These are phyloP conservation scores for Mycena kentingensis DNA, from an alignment of 768 basidiomycete species.

Conservation along the genomic window DNA sequence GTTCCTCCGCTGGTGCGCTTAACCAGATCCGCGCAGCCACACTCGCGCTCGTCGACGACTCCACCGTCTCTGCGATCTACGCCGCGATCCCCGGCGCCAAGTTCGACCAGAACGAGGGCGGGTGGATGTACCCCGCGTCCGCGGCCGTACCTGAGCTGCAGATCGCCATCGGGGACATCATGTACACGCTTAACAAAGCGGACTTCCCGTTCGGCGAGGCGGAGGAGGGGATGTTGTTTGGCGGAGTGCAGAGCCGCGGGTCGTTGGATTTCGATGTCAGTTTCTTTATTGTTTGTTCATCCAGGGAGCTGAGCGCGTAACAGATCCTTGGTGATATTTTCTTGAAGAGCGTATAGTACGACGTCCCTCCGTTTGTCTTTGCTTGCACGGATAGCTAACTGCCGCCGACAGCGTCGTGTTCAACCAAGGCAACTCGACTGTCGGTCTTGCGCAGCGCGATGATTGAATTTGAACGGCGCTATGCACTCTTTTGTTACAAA, in stretches of 20 bases:
- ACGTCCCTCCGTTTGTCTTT: background rate
- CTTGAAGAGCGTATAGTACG: slow-evolving; percentile 24
- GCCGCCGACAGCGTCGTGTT: slow-evolving; percentile 14
- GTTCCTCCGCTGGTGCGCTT: no score
- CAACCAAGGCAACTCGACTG: slow-evolving; percentile 21
- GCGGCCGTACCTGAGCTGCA: slow-evolving; percentile 33
- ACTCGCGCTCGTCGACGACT: slow-evolving; percentile 32
- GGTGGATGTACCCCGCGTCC: slow-evolving; percentile 37
- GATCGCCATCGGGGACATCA: slow-evolving; percentile 36
- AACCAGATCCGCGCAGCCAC: slow-evolving; percentile 10
- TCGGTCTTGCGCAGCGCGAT: slow-evolving; percentile 18
- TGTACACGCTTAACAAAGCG: slow-evolving; percentile 30
- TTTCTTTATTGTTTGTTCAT: background rate
- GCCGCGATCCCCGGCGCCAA: slow-evolving; percentile 36
- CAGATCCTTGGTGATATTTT: slow-evolving; percentile 24
- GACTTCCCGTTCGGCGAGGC: slow-evolving; percentile 29
- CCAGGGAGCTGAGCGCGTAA: background rate
- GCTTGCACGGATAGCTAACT: background rate
- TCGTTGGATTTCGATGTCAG: slow-evolving; percentile 15
- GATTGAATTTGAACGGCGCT: no score
- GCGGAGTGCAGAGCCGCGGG: slow-evolving; percentile 25
- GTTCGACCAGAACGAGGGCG: slow-evolving; percentile 37
- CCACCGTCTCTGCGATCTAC: slow-evolving; percentile 35
- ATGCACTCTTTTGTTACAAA: no score
- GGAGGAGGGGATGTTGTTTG: slow-evolving; percentile 25